Evolutionary conservation across 1,284 basidiomycete species (phyloP), one percentile per base, ranked within the genome.

Genomic region (Stygiomarasmius scandens): DNA sequence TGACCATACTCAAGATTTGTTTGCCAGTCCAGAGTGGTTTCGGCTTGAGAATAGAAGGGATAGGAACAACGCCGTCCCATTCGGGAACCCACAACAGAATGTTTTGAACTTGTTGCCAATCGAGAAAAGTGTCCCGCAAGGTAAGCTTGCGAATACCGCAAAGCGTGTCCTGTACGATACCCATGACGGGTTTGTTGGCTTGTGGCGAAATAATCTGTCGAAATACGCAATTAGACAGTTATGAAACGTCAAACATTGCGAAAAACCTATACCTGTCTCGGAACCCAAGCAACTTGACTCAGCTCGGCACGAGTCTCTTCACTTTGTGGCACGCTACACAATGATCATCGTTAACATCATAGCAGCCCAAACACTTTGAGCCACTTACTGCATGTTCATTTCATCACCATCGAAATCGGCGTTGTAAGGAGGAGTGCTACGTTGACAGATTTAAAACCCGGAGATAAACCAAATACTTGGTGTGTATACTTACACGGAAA

Each of bases 141-240:
- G 96, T 98, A 69, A 99, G 95, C 76, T 99, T 99, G 62, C 96
- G 91, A 58, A 99, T 88, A 72, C 97, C 96, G 69, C 96, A 98
- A 0, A 99, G 87, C 0, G 96, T 99, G 72, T 99, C 97, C 74
- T 99, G 97, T 29, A 99, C 97, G 64, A 99, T 99, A 61, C 95
- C 97, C 97, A 99, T 99, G 67, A 99, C 97, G 5, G 97, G 97
- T 76, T 98, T 98, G 81, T 99, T 99, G 53, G 96, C 96, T 82
- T 99, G 97, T 0, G 97, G 97, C 10, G 96, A 98, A 63, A 99
- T 95, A 67, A 99, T 99, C 90, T 99, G 11, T 11, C 9, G 19
- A 29, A 16, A 49, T 24, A n/a, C n/a, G 27, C 23, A 2, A 16
- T 56, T 23, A 50, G 16, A 19, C 8, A n/a, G 23, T n/a, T n/a